Conservation (phyloP, 2,329 filamentous ascomycete genomes). For the Colletotrichum sp. region DNA sequence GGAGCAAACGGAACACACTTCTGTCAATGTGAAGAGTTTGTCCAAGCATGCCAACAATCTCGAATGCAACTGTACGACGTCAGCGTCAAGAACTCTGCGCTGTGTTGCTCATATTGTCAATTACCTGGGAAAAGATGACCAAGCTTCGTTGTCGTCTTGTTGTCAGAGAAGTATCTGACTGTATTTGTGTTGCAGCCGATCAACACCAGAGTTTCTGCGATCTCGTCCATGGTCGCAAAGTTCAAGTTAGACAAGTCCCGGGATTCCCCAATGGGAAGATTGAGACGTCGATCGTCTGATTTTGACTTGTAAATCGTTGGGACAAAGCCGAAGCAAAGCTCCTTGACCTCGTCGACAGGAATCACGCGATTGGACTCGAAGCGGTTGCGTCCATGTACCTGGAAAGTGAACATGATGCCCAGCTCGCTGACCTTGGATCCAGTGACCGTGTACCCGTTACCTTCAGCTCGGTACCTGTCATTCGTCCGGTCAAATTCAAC, state of each 20-base stretch:
- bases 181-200: constrained; percentile 61
- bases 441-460: constrained; percentile 57
- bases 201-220: constrained; percentile 55
- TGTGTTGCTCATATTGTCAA: no score
- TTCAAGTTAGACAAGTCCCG: constrained; percentile 48
- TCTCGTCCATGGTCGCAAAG: constrained; percentile 53
- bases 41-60: constrained; percentile 63
- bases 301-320: constrained; percentile 56
- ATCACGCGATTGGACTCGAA: constrained; percentile 58
- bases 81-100: no score
- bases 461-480: constrained; percentile 59
- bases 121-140: no score
- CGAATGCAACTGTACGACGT: constrained; percentile 53
- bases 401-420: constrained; percentile 60
- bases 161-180: neutral
- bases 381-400: constrained; percentile 50
- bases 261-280: constrained; percentile 42
- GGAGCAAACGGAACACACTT: constrained; percentile 57
- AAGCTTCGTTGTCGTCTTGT: no score
- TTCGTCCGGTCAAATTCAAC: constrained; percentile 58
- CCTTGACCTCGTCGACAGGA: constrained; percentile 57
- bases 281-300: constrained; percentile 42
- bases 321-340: constrained; percentile 60
- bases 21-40: constrained; percentile 53
- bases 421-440: constrained; percentile 52